Conservation (phyloP, 768 basidiomycete genomes). For the Pluteus cervinus region DNA sequence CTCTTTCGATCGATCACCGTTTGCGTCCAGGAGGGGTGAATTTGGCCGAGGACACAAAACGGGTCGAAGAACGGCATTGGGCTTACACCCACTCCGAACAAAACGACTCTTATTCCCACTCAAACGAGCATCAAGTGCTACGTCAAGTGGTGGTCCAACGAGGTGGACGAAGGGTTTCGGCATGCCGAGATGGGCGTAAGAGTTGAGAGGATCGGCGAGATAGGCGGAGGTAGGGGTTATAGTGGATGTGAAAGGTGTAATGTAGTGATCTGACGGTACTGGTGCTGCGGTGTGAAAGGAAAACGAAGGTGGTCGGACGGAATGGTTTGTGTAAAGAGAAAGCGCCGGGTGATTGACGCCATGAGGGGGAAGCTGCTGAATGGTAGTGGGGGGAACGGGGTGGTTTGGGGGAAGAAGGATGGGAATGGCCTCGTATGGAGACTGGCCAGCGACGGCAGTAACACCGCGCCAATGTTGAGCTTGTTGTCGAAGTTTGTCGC, state of each 20-base stretch:
- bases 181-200: constrained; percentile 77
- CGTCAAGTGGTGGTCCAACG: constrained; percentile 67
- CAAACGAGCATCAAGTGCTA: constrained; percentile 76
- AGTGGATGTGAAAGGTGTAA: constrained; percentile 59
- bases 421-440: too few species aligned
- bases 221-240: constrained; percentile 67
- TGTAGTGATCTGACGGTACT: constrained; percentile 46
- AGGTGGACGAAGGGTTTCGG: constrained; percentile 82
- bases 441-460: constrained; percentile 34
- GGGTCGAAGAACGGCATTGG: constrained; percentile 59
- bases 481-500: constrained; percentile 47
- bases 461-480: constrained; percentile 65
- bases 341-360: constrained; percentile 25
- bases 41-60: constrained; percentile 27
- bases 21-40: too few species aligned
- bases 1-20: constrained; percentile 18
- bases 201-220: constrained; percentile 75
- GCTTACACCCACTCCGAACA: constrained; percentile 59
- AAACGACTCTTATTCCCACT: constrained; percentile 61
- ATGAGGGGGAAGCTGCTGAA: constrained; percentile 20
- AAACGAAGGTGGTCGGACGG: constrained; percentile 52
- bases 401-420: constrained; percentile 6
- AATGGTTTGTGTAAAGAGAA: constrained; percentile 30
- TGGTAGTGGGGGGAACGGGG: constrained; percentile 13
- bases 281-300: constrained; percentile 58